phyloP scores from a whole-genome alignment of 345 rosid species.

The Cardiospermum halicacabum region DNA sequence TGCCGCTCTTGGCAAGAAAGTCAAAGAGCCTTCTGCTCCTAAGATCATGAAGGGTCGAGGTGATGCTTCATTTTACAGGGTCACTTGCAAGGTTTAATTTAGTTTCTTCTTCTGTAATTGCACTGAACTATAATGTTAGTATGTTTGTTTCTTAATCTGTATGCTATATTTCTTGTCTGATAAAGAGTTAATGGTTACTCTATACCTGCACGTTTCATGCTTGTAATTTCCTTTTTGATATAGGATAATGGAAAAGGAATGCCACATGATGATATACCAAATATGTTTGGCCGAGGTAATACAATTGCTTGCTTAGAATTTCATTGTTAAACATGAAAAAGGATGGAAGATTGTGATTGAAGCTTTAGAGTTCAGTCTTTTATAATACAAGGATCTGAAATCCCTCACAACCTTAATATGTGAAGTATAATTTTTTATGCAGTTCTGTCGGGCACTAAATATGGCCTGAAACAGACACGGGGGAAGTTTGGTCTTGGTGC shows the following conservation, averaged over 20 bases:
- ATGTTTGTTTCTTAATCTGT: neutral
- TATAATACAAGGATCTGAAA: neutral
- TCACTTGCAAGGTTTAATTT: slow-evolving; percentile 80
- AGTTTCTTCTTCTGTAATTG: slow-evolving; percentile 8
- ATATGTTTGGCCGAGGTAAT: slow-evolving; percentile 94
- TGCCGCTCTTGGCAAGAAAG: slow-evolving; percentile 71
- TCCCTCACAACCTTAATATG: neutral
- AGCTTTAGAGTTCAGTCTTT: neutral
- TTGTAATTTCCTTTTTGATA: slow-evolving; percentile 22
- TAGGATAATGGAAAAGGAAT: slow-evolving; percentile 98
- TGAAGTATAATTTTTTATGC: slow-evolving; percentile 28
- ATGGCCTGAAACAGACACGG: slow-evolving; percentile 96
- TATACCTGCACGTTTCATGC: slow-evolving; percentile 1
- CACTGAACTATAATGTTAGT: neutral
- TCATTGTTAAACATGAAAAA: neutral
- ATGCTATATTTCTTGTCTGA: slow-evolving; percentile 4
- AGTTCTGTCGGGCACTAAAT: slow-evolving; percentile 94
- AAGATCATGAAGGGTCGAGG: slow-evolving; percentile 80
- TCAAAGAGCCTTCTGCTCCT: slow-evolving; percentile 56
- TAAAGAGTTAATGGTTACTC: neutral
- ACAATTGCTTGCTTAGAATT: slow-evolving; percentile 14
- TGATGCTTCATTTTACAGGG: slow-evolving; percentile 91
- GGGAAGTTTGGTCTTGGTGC: slow-evolving; percentile 99
- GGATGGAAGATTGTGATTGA: neutral
- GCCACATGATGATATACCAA: slow-evolving; percentile 99